A percentile compares a stretch with the other conserved stretches of the same genome.
Conservation (phyloP, 2,329 filamentous ascomycete species). For the Huntiella moniliformis region DNA sequence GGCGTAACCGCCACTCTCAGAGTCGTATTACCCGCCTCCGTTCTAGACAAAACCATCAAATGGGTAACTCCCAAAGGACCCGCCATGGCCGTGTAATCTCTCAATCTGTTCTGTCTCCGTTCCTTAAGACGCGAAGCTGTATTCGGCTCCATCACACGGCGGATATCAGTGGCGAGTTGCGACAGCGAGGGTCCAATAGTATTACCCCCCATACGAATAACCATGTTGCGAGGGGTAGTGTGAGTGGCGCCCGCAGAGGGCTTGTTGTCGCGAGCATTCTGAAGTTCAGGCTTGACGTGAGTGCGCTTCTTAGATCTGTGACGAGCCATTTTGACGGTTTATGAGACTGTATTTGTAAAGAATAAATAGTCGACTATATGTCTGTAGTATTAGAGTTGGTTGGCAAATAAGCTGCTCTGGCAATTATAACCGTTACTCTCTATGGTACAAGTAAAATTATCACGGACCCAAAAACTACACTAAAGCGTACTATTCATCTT, state of each 20-base stretch:
- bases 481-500: neutral
- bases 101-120: conserved; percentile 67
- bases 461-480: neutral
- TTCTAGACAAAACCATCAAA: conserved; percentile 80
- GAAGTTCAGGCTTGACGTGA: conserved; percentile 49
- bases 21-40: conserved; percentile 78
- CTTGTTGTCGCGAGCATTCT: conserved; percentile 31
- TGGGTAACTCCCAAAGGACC: conserved; percentile 87
- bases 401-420: neutral
- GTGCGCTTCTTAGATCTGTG: conserved; percentile 76
- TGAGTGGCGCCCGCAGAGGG: conserved; percentile 42
- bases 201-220: conserved; percentile 87
- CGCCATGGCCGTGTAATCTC: conserved; percentile 90
- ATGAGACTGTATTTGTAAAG: neutral
- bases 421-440: too few species aligned
- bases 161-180: conserved; percentile 79
- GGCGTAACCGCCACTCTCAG: conserved; percentile 74
- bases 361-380: neutral
- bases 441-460: neutral
- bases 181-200: conserved; percentile 83
- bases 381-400: neutral
- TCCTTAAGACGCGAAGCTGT: conserved; percentile 83
- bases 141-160: conserved; percentile 86
- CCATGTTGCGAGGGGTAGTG: conserved; percentile 83
- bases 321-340: conserved; percentile 45